These are phyloP conservation scores for Diaporthe sp. DNA, from an alignment of 2,329 filamentous ascomycete genomes.

Conservation along the genomic window DNA sequence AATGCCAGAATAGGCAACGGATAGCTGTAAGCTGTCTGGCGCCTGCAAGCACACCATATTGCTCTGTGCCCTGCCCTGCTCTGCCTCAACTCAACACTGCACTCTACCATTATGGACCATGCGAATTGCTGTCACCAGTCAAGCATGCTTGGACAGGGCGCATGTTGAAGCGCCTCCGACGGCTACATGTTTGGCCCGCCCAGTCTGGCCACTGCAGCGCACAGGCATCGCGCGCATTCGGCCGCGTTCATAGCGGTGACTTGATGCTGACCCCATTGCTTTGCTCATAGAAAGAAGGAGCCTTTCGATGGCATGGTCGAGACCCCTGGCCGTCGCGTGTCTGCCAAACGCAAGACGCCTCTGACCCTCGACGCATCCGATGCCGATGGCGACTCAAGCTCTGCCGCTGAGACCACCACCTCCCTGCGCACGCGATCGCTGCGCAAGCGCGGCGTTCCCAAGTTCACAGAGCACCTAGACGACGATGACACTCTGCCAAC, in stretches of 20 bases:
- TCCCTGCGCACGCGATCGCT: conserved; percentile 48
- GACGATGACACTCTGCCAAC: conserved; percentile 55
- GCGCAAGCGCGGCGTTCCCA: conserved; percentile 62
- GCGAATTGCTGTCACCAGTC: neutral
- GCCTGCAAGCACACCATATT: neutral
- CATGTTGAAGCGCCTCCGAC: neutral
- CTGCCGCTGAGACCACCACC: conserved; percentile 58
- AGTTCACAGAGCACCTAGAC: conserved; percentile 65
- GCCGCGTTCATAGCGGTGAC: neutral
- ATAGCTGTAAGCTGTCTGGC: neutral
- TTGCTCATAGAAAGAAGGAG: conserved; percentile 67
- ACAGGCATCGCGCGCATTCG: neutral
- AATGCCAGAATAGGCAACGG: conserved; percentile 14
- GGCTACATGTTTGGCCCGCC: neutral
- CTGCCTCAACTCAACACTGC: neutral
- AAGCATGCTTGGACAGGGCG: neutral
- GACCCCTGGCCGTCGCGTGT: conserved; percentile 62
- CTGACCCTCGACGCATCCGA: conserved; percentile 61
- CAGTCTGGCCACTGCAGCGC: neutral
- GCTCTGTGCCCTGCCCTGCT: neutral
- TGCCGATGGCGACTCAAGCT: conserved; percentile 64
- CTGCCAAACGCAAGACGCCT: conserved; percentile 65
- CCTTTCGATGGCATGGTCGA: conserved; percentile 74
- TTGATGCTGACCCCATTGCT: neutral
- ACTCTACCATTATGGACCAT: neutral